Evolutionary conservation across 805 yeast species (phyloP), one percentile per base, ranked within the genome.

Genomic region (Brettanomyces bruxellensis): DNA sequence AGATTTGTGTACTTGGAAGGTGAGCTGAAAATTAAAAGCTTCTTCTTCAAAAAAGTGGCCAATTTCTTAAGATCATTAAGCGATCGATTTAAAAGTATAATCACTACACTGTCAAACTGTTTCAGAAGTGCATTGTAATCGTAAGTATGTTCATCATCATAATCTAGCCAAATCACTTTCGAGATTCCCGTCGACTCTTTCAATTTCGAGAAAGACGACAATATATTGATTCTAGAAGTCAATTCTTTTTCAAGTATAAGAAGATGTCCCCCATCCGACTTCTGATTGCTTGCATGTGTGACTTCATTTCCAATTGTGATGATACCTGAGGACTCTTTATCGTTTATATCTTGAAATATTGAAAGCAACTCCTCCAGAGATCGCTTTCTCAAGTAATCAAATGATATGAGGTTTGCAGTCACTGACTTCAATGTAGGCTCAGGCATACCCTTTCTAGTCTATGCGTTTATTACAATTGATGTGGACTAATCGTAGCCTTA

Each of bases 131-230:
- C 12, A 9, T 22, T 12, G n/a, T 51, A 53, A 40, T 58, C 53
- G 30, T 52, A 51, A 6, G 35, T 44, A 7, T 43, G 35, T 8
- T 43, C 37, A 24, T 42, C 45, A 3, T 25, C 13, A 34, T 53
- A 57, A 37, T 61, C 61, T 22, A 59, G 51, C 67, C 66, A 64
- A 3, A 62, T 44, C 30, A 62, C 65, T 28, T 54, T 53, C 4
- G 41, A 49, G 8, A 64, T 58, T 11, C 51, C 49, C 14, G 66
- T 55, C 41, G 49, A 39, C 38, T 54, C 48, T 38, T 55, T 50
- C 41, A 64, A 52, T 25, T 53, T 51, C 4, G 58, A 53, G 48
- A 64, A 63, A 12, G 51, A 48, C 4, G 66, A 54, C 38, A 64
- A 44, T 14, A 52, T 49, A 46, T 64, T 59, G 25, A 64, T 51